Evolutionary conservation across 2,329 filamentous ascomycete genomes (phyloP).

Genomic region (Dichotomopilus funicola): DNA sequence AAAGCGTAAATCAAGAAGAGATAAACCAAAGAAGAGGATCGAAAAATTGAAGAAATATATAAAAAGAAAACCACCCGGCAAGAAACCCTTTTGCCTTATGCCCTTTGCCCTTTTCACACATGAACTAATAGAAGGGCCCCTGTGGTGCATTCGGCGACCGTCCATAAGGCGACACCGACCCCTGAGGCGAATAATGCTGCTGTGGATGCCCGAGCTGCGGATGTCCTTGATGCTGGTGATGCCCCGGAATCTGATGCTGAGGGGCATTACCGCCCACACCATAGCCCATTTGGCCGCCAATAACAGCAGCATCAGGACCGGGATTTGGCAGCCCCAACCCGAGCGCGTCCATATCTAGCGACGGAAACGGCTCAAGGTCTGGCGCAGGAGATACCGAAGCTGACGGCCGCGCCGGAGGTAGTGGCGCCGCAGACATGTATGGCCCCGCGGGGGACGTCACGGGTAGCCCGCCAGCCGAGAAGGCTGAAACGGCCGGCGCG

Average conservation of each 20-base stretch:
- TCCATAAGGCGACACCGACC: slow-evolving; percentile 38
- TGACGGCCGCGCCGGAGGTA: background rate
- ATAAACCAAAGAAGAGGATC: no score
- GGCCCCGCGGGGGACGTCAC: slow-evolving; percentile 4
- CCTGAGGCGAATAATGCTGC: slow-evolving; percentile 34
- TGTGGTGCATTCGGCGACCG: slow-evolving; percentile 37
- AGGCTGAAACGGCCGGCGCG: background rate
- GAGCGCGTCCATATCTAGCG: slow-evolving; percentile 30
- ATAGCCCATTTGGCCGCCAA: slow-evolving; percentile 21
- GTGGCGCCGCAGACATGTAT: background rate
- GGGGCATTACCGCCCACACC: background rate
- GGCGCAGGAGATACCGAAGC: slow-evolving; percentile 29
- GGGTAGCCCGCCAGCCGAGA: background rate
- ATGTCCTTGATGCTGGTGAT: background rate
- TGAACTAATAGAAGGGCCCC: slow-evolving; percentile 30
- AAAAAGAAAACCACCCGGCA: no score
- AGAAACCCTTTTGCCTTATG: no score
- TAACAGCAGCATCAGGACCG: background rate
- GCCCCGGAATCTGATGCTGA: background rate
- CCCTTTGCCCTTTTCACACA: background rate
- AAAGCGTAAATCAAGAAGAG: no score
- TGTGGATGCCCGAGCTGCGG: slow-evolving; percentile 18
- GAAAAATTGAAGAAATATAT: no score
- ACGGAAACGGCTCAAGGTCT: slow-evolving; percentile 33
- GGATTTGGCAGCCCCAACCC: slow-evolving; percentile 36